Conservation (phyloP, 257 asterid species). For the Solanum verrucosum region DNA sequence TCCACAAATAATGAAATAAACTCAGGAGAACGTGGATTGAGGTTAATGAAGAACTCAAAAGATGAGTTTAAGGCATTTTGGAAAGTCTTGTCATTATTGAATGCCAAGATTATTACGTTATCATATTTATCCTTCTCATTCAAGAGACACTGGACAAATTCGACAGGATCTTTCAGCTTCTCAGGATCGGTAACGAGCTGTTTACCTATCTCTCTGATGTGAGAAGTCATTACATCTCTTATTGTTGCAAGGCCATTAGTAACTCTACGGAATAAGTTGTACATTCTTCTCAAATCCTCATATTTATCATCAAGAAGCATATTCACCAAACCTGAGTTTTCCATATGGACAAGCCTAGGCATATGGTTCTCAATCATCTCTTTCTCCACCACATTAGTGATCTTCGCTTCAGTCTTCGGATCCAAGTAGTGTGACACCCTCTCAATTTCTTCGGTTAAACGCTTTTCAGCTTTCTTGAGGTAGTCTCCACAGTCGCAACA, state of each 20-base stretch:
- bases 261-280: slow-evolving; percentile 60
- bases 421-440: slow-evolving; percentile 81
- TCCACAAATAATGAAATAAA: slow-evolving; percentile 80
- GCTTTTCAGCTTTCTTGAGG: slow-evolving; percentile 73
- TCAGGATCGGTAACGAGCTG: slow-evolving; percentile 91
- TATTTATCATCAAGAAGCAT: slow-evolving; percentile 75
- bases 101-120: slow-evolving; percentile 52
- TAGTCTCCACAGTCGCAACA: slow-evolving; percentile 81
- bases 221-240: slow-evolving; percentile 75
- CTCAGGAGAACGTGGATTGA: slow-evolving; percentile 87
- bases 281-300: slow-evolving; percentile 85
- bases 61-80: slow-evolving; percentile 86
- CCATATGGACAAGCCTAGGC: slow-evolving; percentile 80
- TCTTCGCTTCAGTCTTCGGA: slow-evolving; percentile 56
- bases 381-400: slow-evolving; percentile 67
- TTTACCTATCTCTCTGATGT: slow-evolving; percentile 73
- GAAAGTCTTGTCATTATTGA: slow-evolving; percentile 73
- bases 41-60: slow-evolving; percentile 75
- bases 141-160: slow-evolving; percentile 71
- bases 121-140: slow-evolving; percentile 73
- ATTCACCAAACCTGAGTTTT: slow-evolving; percentile 73
- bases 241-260: slow-evolving; percentile 61
- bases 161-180: slow-evolving; percentile 78
- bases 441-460: slow-evolving; percentile 79
- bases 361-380: slow-evolving; percentile 92